phyloP scores from a whole-genome alignment of 2,329 filamentous ascomycete species.

The Amauroascus niger region DNA sequence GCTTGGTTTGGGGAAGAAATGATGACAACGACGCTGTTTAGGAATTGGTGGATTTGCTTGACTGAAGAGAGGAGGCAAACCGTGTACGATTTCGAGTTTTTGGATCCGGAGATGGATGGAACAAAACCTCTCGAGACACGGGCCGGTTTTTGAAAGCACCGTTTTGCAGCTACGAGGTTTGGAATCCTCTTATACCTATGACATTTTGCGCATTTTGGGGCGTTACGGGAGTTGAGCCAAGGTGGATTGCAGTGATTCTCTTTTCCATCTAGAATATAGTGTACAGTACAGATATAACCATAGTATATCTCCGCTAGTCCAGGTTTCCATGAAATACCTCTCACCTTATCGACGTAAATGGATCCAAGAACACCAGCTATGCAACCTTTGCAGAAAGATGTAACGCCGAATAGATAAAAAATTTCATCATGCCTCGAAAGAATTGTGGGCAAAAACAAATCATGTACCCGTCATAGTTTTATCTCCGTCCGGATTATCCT shows the following conservation, averaged over 20 bases:
- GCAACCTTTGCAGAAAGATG: neutral
- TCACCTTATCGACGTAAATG: neutral
- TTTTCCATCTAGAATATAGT: slow-evolving; percentile 13
- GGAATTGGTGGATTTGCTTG: neutral
- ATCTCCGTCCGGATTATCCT: slow-evolving; percentile 29
- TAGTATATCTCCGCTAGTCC: slow-evolving; percentile 16
- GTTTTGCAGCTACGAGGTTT: neutral
- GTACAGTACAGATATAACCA: slow-evolving; percentile 14
- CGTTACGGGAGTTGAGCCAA: slow-evolving; percentile 7
- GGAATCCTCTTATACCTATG: neutral
- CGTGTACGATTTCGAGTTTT: neutral
- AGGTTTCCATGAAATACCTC: slow-evolving; percentile 8
- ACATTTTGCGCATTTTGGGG: slow-evolving; percentile 5
- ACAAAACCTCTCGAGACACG: neutral
- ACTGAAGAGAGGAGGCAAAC: neutral
- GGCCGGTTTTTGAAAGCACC: neutral
- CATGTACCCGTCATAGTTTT: slow-evolving; percentile 38
- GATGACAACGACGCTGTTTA: neutral
- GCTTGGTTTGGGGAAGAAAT: slow-evolving; percentile 6
- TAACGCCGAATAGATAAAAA: neutral
- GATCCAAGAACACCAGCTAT: slow-evolving; percentile 4
- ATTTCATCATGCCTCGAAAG: neutral
- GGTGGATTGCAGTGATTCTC: slow-evolving; percentile 1
- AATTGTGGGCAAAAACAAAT: slow-evolving; percentile 5
- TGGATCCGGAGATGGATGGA: neutral